These are phyloP conservation scores for Boletus huronensis DNA, from an alignment of 768 basidiomycete genomes.

Conservation along the genomic window DNA sequence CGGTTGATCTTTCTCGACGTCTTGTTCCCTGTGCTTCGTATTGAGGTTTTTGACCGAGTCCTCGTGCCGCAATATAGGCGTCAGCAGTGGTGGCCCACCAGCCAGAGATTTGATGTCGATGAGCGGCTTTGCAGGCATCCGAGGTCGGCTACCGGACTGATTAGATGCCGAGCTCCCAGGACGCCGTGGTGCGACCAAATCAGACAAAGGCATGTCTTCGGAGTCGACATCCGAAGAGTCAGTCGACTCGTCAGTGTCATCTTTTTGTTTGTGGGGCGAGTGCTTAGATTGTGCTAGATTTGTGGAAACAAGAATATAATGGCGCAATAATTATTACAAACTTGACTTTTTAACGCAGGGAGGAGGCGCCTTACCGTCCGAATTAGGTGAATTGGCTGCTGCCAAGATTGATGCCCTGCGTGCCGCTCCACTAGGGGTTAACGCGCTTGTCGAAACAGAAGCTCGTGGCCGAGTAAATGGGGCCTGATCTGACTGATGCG, in stretches of 20 bases:
- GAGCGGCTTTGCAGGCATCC: constrained; percentile 42
- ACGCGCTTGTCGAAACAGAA: constrained; percentile 57
- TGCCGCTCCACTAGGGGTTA: constrained; percentile 49
- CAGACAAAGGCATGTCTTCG: constrained; percentile 62
- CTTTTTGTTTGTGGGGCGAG: constrained; percentile 1
- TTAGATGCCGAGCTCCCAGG: constrained; percentile 59
- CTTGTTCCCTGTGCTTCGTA: constrained; percentile 19
- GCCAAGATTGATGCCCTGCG: constrained; percentile 45
- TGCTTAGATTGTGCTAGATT: constrained; percentile 5
- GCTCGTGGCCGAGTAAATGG: constrained; percentile 38
- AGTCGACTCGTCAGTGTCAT: constrained; percentile 25
- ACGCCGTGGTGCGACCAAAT: constrained; percentile 56
- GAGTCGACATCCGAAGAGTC: constrained; percentile 43
- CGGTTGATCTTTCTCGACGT: constrained; percentile 24
- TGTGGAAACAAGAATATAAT: not conserved
- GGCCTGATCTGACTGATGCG: constrained; percentile 2
- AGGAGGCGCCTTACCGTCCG: constrained; percentile 28
- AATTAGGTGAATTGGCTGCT: constrained; percentile 28
- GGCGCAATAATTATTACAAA: not conserved
- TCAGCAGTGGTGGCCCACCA: constrained; percentile 36
- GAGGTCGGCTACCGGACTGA: constrained; percentile 22
- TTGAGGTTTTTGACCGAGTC: constrained; percentile 24
- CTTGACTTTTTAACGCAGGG: not conserved
- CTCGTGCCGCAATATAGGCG: constrained; percentile 30
- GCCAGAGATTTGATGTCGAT: constrained; percentile 36